Conservation (phyloP, 768 basidiomycete genomes). For the Mycena maculata region DNA sequence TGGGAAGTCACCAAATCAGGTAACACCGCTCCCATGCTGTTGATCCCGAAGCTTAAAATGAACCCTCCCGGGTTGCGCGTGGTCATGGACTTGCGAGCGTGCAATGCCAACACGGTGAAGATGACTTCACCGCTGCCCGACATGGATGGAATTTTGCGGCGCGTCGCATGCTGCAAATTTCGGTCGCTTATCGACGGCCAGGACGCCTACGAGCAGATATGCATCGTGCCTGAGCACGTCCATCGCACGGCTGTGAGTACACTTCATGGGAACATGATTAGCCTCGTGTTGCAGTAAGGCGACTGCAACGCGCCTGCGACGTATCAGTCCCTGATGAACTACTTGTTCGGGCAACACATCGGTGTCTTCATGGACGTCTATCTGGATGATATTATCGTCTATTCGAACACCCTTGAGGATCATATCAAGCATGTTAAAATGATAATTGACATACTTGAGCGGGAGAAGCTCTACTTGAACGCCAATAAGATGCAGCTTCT, state of each 20-base stretch:
- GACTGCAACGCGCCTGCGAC: no score
- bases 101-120: conserved; percentile 8
- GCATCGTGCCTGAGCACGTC: no score
- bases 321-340: no score
- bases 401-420: conserved; percentile 49
- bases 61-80: no score
- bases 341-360: no score
- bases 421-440: conserved; percentile 46
- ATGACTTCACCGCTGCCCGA: conserved; percentile 10
- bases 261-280: conserved; percentile 48
- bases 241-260: conserved; percentile 40
- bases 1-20: no score
- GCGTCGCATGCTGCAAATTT: conserved; percentile 3
- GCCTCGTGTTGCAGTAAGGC: conserved; percentile 46
- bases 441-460: conserved; percentile 45
- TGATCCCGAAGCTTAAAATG: no score
- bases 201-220: conserved; percentile 56
- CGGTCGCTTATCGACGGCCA: conserved; percentile 42
- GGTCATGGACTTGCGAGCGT: no score
- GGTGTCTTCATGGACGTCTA: no score
- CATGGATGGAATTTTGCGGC: conserved; percentile 15
- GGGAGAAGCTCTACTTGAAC: conserved; percentile 51
- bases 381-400: conserved; percentile 55
- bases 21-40: no score
- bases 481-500: no score